These are phyloP conservation scores for Solanum chiquidenum DNA, from an alignment of 257 asterid genomes.

Conservation along the genomic window DNA sequence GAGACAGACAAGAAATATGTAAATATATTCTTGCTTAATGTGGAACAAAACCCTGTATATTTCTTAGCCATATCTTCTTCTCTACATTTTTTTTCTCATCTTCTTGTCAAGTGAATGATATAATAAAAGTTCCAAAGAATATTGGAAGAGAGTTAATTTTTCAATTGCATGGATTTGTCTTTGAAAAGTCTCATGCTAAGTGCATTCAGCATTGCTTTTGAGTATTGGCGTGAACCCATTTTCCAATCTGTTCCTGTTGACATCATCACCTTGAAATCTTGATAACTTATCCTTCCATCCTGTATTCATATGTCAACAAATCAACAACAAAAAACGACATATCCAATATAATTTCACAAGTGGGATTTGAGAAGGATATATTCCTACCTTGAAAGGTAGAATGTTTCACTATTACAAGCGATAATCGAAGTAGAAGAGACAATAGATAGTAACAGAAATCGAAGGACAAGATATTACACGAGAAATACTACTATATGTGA, in stretches of 20 bases:
- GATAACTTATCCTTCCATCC: slow-evolving; percentile 78
- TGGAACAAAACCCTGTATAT: not conserved
- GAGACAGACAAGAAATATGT: not conserved
- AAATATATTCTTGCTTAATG: not conserved
- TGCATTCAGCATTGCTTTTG: slow-evolving; percentile 67
- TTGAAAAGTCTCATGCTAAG: slow-evolving; percentile 58
- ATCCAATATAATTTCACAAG: not conserved
- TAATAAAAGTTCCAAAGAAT: not conserved
- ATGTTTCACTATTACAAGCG: no score
- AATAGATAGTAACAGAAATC: no score
- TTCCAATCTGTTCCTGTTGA: slow-evolving; percentile 80
- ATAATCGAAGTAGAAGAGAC: not conserved
- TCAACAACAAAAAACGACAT: not conserved
- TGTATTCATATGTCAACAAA: not conserved
- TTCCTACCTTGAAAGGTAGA: not conserved
- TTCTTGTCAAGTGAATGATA: not conserved
- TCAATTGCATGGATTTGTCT: slow-evolving; percentile 27
- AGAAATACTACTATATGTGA: not conserved
- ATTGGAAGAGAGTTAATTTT: slow-evolving; percentile 33
- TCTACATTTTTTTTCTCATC: not conserved
- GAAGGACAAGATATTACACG: not conserved
- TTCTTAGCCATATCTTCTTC: not conserved
- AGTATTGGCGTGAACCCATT: slow-evolving; percentile 82
- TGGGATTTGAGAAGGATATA: not conserved
- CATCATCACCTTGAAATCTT: slow-evolving; percentile 87